Base-by-base conservation (phyloP, 345 rosid genomes). In the Melaleuca quinquenervia region DNA sequence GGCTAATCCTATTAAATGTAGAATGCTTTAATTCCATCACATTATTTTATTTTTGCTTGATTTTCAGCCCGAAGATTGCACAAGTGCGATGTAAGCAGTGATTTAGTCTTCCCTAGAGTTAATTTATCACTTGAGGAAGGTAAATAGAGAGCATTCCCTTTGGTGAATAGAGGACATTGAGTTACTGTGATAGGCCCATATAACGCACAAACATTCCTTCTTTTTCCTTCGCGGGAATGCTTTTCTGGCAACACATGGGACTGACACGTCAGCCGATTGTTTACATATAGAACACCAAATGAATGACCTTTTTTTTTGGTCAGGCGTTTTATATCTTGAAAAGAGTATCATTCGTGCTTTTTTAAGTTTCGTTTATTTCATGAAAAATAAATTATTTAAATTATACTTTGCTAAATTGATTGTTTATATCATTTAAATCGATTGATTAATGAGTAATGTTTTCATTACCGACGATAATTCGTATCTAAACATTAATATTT, bases 391-490 rank as follows among this genome's bases (percentile, higher is more conserved):
- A 3, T 29, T 14, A 29, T 64, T 64, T 8, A 7, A 64, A 32
- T 29, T 29, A 8, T 29, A 64, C 15, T 16, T 12, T n/a, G 8
- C 3, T 58, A 32, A 64, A 29, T 29, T 29, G 75, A 18, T 64
- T 0, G 6, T 8, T 16, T 29, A 8, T 29, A 64, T 32, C 1
- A 0, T 8, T 29, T 8, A 10, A 29, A 20, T 29, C 7, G 1
- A 1, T n/a, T 11, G 2, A 8, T 29, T 1, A 64, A 15, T 7
- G 1, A 15, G 18, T 6, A 16, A 52, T 52, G 18, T 52, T 52
- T 15, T 6, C 7, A 6, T 16, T 6, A 52, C 16, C 21, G 21
- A 6, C 21, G 6, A 41, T 41, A 41, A 41, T 41, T 2, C 4
- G 2, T 41, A 41, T 41, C 4, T 41, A 41, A 41, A 41, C 2